Percentiles rank a stretch among this genome's conserved stretches.
Evolutionary conservation across 208 protist genomes (phyloP).

Genomic region (Acanthamoeba divionensis): DNA sequence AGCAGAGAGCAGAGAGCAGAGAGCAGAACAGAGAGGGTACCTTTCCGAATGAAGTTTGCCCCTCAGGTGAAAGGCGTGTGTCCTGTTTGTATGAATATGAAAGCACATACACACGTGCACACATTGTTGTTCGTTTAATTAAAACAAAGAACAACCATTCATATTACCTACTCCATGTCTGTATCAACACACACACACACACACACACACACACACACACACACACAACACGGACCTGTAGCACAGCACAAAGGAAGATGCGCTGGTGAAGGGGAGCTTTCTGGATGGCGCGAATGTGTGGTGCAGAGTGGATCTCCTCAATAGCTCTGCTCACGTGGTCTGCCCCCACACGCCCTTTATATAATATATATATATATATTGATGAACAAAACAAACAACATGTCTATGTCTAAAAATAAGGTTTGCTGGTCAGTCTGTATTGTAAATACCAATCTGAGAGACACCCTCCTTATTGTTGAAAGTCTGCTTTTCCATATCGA

Average conservation of each 20-base stretch:
- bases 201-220: too few species aligned
- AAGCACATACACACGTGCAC: neutral
- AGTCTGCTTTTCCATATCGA: neutral
- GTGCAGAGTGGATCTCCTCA: slow-evolving; percentile 30
- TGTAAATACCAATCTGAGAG: neutral
- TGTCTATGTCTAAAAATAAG: too few species aligned
- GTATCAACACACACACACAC: too few species aligned
- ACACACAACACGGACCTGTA: too few species aligned
- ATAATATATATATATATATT: neutral
- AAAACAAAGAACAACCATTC: neutral
- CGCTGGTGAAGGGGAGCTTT: neutral
- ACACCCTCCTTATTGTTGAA: neutral
- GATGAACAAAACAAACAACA: too few species aligned
- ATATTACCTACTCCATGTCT: too few species aligned
- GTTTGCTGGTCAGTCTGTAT: neutral
- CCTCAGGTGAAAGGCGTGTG: neutral
- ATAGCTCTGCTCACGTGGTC: slow-evolving; percentile 44
- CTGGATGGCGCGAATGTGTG: neutral
- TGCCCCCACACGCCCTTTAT: neutral
- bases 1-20: neutral
- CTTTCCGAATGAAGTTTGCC: neutral
- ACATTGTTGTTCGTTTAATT: too few species aligned
- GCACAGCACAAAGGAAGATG: slow-evolving; percentile 18
- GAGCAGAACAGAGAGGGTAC: neutral
- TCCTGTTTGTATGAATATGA: too few species aligned